These are phyloP conservation scores for Venturiaceae sp. DNA, from an alignment of 2,329 filamentous ascomycete species.

Conservation along the genomic window DNA sequence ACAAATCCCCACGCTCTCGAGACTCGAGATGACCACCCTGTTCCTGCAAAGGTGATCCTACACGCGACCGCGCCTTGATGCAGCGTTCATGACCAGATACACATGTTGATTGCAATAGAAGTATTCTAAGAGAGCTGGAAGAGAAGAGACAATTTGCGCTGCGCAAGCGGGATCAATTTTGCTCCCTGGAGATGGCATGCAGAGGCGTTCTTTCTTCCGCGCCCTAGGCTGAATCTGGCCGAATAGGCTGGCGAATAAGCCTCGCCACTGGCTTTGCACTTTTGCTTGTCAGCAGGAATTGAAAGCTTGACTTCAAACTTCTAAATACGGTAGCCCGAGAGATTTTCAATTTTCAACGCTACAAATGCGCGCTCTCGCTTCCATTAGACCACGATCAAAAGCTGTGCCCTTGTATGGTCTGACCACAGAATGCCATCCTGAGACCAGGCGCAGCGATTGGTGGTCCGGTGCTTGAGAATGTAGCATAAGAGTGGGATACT, in stretches of 20 bases:
- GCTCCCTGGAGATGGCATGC: too few relatives aligned
- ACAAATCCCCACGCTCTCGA: neutral
- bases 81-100: too few relatives aligned
- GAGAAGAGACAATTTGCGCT: neutral
- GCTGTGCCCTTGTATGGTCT: neutral
- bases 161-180: neutral
- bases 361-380: neutral
- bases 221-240: neutral
- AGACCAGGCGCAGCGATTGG: too few relatives aligned
- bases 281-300: neutral
- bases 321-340: too few relatives aligned
- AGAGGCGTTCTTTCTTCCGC: neutral
- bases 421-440: too few relatives aligned
- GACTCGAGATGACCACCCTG: neutral
- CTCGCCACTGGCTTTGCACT: neutral
- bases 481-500: too few relatives aligned
- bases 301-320: neutral
- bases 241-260: neutral
- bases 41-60: neutral
- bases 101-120: too few relatives aligned
- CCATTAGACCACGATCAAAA: neutral
- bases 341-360: too few relatives aligned
- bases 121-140: too few relatives aligned
- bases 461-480: too few relatives aligned
- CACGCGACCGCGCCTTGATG: neutral